These are phyloP conservation scores for Auriscalpium orientale DNA, from an alignment of 768 basidiomycete genomes.

Conservation along the genomic window DNA sequence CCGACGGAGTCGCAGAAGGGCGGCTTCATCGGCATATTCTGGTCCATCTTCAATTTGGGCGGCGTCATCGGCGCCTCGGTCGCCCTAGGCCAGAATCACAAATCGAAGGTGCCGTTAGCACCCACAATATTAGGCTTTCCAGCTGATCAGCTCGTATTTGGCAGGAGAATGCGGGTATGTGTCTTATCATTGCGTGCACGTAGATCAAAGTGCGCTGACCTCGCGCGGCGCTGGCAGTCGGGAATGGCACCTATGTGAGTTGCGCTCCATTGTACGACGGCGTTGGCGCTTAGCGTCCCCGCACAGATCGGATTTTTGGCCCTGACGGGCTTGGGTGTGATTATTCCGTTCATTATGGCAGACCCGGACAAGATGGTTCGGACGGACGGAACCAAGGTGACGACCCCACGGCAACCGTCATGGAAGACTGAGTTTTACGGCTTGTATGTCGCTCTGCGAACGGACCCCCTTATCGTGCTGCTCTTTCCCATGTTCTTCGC, in stretches of 20 bases:
- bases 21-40: slow-evolving; percentile 70
- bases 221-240: slow-evolving; percentile 31
- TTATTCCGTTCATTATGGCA: slow-evolving; percentile 62
- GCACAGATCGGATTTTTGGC: slow-evolving; percentile 66
- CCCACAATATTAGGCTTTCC: neutral
- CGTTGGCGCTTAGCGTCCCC: neutral
- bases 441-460: slow-evolving; percentile 58
- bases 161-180: slow-evolving; percentile 27
- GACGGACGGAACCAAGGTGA: slow-evolving; percentile 65
- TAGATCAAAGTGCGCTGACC: neutral
- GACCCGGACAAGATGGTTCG: slow-evolving; percentile 67
- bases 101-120: slow-evolving; percentile 42
- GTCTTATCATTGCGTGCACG: neutral
- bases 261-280: neutral
- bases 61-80: slow-evolving; percentile 74
- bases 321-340: slow-evolving; percentile 61
- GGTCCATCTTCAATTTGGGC: slow-evolving; percentile 79
- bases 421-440: slow-evolving; percentile 73
- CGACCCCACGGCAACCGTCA: slow-evolving; percentile 55
- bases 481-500: slow-evolving; percentile 84
- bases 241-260: slow-evolving; percentile 70
- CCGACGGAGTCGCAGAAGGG: slow-evolving; percentile 78
- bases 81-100: slow-evolving; percentile 62
- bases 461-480: slow-evolving; percentile 64
- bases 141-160: neutral